Evolutionary conservation across 768 basidiomycete genomes (phyloP).

Genomic region (Neoboletus brunneissimus): DNA sequence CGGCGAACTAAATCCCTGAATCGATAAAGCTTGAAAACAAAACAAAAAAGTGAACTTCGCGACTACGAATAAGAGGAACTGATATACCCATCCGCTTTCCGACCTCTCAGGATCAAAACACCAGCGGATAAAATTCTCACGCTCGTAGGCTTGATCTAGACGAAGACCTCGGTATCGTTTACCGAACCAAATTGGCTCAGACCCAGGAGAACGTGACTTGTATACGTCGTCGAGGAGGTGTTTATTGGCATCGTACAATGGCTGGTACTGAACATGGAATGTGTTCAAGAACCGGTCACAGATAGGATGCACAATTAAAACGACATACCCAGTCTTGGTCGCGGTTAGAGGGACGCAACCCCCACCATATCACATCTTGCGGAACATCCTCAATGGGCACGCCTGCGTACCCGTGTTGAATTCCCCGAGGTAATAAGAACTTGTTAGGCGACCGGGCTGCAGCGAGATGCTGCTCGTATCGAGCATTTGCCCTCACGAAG

Average conservation of each 20-base stretch:
- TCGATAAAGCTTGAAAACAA: slow-evolving; percentile 4
- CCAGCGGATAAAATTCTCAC: slow-evolving; percentile 12
- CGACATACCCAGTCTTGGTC: slow-evolving; percentile 8
- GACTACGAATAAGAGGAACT: background rate
- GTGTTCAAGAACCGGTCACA: background rate
- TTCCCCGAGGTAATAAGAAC: slow-evolving; percentile 7
- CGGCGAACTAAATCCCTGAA: slow-evolving; percentile 10
- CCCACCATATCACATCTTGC: slow-evolving; percentile 16
- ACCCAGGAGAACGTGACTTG: slow-evolving; percentile 21
- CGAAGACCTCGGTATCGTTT: slow-evolving; percentile 13
- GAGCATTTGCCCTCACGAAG: slow-evolving; percentile 4
- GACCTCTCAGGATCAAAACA: background rate
- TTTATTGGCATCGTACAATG: slow-evolving; percentile 11
- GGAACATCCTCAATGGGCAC: slow-evolving; percentile 12
- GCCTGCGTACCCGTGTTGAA: background rate
- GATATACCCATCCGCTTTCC: slow-evolving; percentile 6
- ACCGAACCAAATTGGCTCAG: slow-evolving; percentile 22
- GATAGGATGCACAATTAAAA: background rate
- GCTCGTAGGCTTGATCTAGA: slow-evolving; percentile 11
- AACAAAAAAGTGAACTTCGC: background rate
- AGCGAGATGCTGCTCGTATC: slow-evolving; percentile 11
- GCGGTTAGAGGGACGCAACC: background rate
- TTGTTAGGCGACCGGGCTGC: slow-evolving; percentile 1
- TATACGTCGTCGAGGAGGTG: slow-evolving; percentile 15
- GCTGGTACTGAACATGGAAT: slow-evolving; percentile 9